These are phyloP conservation scores for Ceratocystis diversiconidia DNA, from an alignment of 2,329 filamentous ascomycete species.

Conservation along the genomic window DNA sequence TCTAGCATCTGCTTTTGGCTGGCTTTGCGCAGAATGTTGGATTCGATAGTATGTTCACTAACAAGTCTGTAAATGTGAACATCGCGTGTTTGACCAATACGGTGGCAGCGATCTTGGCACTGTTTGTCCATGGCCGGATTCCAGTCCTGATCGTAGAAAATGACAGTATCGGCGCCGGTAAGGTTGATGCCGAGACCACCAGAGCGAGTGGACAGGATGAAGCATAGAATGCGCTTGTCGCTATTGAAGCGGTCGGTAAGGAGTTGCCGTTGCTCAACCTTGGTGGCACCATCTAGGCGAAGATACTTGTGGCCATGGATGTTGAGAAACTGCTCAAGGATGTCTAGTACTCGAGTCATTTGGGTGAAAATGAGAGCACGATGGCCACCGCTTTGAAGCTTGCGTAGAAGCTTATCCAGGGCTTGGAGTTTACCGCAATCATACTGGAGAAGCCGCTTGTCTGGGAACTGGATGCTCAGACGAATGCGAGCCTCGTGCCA, in stretches of 20 bases:
- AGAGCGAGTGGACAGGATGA: conserved; percentile 88
- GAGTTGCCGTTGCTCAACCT: conserved; percentile 88
- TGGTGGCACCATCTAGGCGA: conserved; percentile 88
- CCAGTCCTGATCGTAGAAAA: conserved; percentile 99
- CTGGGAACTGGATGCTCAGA: conserved; percentile 88
- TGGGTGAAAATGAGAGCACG: conserved; percentile 97
- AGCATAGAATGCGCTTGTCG: conserved; percentile 79
- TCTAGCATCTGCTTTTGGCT: conserved; percentile 97
- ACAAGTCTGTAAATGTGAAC: conserved; percentile 95
- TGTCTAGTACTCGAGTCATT: conserved; percentile 97
- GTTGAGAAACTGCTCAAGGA: conserved; percentile 92
- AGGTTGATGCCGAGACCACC: conserved; percentile 93
- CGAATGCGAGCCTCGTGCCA: conserved; percentile 92
- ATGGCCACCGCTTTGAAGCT: conserved; percentile 77
- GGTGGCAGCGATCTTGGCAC: conserved; percentile 92
- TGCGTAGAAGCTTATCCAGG: conserved; percentile 71
- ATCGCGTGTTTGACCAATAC: conserved; percentile 92
- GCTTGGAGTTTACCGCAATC: conserved; percentile 94
- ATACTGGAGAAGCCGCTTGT: conserved; percentile 90
- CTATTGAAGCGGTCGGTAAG: conserved; percentile 95
- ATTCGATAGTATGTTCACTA: conserved; percentile 89
- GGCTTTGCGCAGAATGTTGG: conserved; percentile 90
- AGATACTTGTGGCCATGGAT: conserved; percentile 96
- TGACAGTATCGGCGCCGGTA: conserved; percentile 91
- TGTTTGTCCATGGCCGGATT: conserved; percentile 99